A percentile compares a stretch with the other conserved stretches of the same genome.
Evolutionary conservation across 192 early-diverging fungal genomes (phyloP).

Genomic region (Coemansia sp.): DNA sequence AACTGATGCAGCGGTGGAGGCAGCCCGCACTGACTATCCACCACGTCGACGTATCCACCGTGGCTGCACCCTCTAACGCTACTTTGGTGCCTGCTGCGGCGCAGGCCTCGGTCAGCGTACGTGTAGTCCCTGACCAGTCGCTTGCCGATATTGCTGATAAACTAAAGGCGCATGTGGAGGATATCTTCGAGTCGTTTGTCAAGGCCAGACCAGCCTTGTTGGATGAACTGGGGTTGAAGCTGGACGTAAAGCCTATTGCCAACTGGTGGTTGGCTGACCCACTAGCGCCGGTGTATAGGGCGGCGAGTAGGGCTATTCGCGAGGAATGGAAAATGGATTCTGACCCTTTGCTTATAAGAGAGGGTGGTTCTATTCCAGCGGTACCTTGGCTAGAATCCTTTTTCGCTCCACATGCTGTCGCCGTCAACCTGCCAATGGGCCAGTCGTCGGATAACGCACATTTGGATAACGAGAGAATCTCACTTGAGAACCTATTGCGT

Average conservation of each 20-base stretch:
- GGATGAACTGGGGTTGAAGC: slow-evolving; percentile 34
- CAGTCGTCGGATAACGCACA: slow-evolving; percentile 81
- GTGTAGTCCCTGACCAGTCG: slow-evolving; percentile 75
- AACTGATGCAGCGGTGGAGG: slow-evolving; percentile 75
- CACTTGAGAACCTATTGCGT: slow-evolving; percentile 66
- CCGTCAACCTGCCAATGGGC: slow-evolving; percentile 78
- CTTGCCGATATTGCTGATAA: slow-evolving; percentile 62
- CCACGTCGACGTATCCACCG: slow-evolving; percentile 70
- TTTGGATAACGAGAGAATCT: slow-evolving; percentile 75
- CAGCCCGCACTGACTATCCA: slow-evolving; percentile 74
- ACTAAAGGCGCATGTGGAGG: slow-evolving; percentile 60
- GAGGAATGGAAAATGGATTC: slow-evolving; percentile 35
- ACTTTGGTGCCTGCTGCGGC: slow-evolving; percentile 72
- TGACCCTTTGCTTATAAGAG: slow-evolving; percentile 72
- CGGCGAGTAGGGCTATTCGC: slow-evolving; percentile 64
- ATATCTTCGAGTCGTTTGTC: slow-evolving; percentile 48
- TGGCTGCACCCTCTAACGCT: slow-evolving; percentile 60
- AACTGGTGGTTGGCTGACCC: slow-evolving; percentile 80
- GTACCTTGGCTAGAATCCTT: slow-evolving; percentile 73
- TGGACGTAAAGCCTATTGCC: slow-evolving; percentile 66
- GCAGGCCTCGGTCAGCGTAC: slow-evolving; percentile 70
- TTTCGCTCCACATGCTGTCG: slow-evolving; percentile 59
- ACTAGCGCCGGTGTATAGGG: slow-evolving; percentile 65
- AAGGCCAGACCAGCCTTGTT: slow-evolving; percentile 5
- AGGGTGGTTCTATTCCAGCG: slow-evolving; percentile 78